phyloP scores from a whole-genome alignment of 345 rosid genomes.

The Camelina neglecta region DNA sequence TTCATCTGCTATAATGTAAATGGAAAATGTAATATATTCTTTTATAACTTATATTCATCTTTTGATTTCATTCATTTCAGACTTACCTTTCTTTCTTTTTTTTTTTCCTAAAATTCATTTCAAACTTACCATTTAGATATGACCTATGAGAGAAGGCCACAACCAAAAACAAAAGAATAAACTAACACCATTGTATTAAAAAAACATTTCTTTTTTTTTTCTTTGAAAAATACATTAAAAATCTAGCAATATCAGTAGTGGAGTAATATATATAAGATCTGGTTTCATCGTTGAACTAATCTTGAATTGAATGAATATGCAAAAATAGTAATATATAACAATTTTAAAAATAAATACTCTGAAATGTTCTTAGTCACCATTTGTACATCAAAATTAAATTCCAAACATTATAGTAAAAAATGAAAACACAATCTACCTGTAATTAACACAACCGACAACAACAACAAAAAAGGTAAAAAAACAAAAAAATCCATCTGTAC shows the following conservation, averaged over 20 bases:
- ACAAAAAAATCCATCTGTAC: slow-evolving; percentile 35
- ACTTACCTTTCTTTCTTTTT: background rate
- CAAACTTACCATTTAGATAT: slow-evolving; percentile 9
- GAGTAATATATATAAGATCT: background rate
- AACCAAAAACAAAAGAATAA: background rate
- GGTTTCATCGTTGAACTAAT: background rate
- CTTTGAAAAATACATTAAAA: background rate
- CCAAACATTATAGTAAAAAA: slow-evolving; percentile 4
- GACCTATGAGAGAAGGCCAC: slow-evolving; percentile 7
- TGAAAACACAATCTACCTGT: background rate
- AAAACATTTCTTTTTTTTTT: background rate
- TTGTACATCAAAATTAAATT: background rate
- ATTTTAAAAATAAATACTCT: background rate
- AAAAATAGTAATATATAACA: background rate
- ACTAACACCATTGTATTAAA: background rate
- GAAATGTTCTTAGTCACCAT: background rate
- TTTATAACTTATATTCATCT: background rate
- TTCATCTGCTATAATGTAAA: background rate
- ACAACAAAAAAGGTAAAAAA: background rate
- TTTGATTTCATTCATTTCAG: background rate
- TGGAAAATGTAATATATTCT: background rate
- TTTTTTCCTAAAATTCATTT: background rate
- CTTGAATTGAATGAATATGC: background rate
- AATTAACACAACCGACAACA: slow-evolving; percentile 16
- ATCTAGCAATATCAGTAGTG: background rate